Conservation (phyloP, 306 rosid species). For the Pachyrhizus erosus region DNA sequence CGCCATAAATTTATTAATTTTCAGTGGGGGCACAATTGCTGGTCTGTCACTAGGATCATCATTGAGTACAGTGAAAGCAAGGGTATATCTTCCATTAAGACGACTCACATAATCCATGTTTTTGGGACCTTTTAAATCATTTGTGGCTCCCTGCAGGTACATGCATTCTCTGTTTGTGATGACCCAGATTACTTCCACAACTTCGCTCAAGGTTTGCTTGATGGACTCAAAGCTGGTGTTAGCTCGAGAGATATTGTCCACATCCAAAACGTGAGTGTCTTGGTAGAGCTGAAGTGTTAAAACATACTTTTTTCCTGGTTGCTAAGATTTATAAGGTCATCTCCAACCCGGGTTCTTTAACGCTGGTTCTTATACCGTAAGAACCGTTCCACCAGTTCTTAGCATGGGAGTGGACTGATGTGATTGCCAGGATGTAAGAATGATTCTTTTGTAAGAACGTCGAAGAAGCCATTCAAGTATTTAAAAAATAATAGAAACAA, state of each 20-base stretch:
- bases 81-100: conserved; percentile 59
- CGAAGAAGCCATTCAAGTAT: too few species aligned
- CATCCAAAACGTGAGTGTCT: conserved; percentile 73
- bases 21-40: conserved; percentile 91
- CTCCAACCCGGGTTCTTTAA: too few species aligned
- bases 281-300: conserved; percentile 23
- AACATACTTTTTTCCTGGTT: background rate
- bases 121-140: conserved; percentile 25
- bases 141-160: conserved; percentile 63
- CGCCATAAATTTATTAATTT: conserved; percentile 38
- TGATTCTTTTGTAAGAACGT: too few species aligned
- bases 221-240: conserved; percentile 81
- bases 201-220: conserved; percentile 84
- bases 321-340: background rate
- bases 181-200: conserved; percentile 87
- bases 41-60: conserved; percentile 86
- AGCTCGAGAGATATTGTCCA: conserved; percentile 71
- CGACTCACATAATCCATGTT: conserved; percentile 26
- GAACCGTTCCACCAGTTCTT: too few species aligned
- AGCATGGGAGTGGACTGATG: too few species aligned
- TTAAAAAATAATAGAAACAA: too few species aligned
- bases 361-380: too few species aligned
- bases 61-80: conserved; percentile 84
- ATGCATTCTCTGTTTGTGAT: conserved; percentile 84
- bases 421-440: too few species aligned